Evolutionary conservation across 139 green algal genomes (phyloP), one percentile per base, ranked within the genome.

Genomic region (Mychonastes homosphaera): DNA sequence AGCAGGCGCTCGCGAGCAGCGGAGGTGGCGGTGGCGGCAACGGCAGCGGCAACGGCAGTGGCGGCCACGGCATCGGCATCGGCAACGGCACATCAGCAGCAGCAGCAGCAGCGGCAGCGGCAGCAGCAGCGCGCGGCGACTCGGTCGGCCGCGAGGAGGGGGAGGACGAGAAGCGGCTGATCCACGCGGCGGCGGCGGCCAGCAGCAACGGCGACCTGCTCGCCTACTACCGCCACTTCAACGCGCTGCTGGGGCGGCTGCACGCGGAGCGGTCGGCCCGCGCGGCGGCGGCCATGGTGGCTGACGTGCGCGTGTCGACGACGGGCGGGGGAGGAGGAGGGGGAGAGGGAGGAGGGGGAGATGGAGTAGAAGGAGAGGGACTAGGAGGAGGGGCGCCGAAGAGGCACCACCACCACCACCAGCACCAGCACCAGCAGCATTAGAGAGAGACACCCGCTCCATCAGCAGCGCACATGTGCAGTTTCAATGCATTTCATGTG

Each of bases 211-310:
- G 13, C 38, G 36, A 13, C 36, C 10, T 44, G 41, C 19, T 7
- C 8, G 41, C 19, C 41, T 18, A 48, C 19, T 32, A 32, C n/a
- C 32, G 48, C 48, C 33, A 32, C 18, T 53, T 54, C 29, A 63
- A 63, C 29, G 39, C 40, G 1, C 2, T 61, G 10, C 41, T 67
- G 4, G 61, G 43, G 51, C 24, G 61, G 61, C 40, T 67, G 50
- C 61, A 67, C 51, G 24, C 47, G 27, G 51, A 62, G 27, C 36
- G 61, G 15, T n/a, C n/a, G n/a, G n/a, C n/a, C n/a, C n/a, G n/a
- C n/a, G n/a, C n/a, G n/a, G n/a, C n/a, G n/a, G n/a, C n/a, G n/a
- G n/a, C n/a, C n/a, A n/a, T n/a, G n/a, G n/a, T n/a, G n/a, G n/a
- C n/a, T n/a, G n/a, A n/a, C n/a, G n/a, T n/a, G n/a, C n/a, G n/a